Evolutionary conservation across 345 rosid genomes (phyloP).

Genomic region (Raphanus sativus): DNA sequence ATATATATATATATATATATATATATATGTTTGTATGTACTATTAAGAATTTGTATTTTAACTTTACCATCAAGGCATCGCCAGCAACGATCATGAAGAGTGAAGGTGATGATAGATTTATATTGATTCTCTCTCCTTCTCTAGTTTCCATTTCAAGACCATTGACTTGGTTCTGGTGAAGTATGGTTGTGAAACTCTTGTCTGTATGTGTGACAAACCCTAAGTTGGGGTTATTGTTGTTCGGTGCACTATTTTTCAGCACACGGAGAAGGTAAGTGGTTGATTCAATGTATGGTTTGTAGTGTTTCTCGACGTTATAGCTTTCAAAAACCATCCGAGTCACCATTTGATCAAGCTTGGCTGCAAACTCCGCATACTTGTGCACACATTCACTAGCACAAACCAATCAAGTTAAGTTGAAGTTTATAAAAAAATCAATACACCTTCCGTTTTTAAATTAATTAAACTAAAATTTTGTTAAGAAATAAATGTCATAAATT

Average conservation of each 20-base stretch:
- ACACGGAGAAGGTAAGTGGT: constrained; percentile 52
- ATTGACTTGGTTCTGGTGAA: constrained; percentile 56
- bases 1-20: too few species aligned
- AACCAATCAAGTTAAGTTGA: background rate
- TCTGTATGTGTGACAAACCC: constrained; percentile 55
- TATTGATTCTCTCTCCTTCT: constrained; percentile 47
- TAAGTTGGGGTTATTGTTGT: constrained; percentile 17
- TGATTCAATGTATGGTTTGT: constrained; percentile 36
- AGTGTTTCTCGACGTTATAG: constrained; percentile 45
- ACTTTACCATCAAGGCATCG: constrained; percentile 53
- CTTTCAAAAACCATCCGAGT: constrained; percentile 56
- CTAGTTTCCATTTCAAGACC: constrained; percentile 54
- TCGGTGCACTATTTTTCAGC: constrained; percentile 43
- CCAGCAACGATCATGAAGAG: constrained; percentile 56
- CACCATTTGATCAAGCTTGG: constrained; percentile 53
- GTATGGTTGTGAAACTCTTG: constrained; percentile 60
- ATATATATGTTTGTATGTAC: background rate
- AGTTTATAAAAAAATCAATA: background rate
- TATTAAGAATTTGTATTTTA: background rate
- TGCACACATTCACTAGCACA: constrained; percentile 35
- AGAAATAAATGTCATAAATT: too few species aligned
- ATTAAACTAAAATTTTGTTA: too few species aligned
- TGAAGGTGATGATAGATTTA: constrained; percentile 48
- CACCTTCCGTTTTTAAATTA: too few species aligned
- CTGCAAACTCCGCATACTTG: constrained; percentile 34